Evolutionary conservation across 176 grass and related monocot species (phyloP), one percentile per base, ranked within the genome.

Genomic region (Tuctoria greenei): DNA sequence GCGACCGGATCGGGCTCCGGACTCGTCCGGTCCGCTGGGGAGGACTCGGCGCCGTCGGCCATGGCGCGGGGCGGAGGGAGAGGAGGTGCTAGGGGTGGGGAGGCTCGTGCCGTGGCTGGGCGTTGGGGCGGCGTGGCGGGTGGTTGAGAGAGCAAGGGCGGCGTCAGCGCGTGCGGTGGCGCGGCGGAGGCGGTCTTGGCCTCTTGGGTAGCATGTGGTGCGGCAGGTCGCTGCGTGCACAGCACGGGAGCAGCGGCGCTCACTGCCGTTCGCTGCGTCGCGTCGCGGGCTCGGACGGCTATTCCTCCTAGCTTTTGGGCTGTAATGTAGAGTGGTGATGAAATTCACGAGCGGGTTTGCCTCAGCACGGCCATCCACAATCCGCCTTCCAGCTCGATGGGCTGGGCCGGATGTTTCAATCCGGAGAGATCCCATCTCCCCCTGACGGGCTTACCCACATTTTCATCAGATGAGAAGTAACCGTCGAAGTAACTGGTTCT

Each of bases 31-130:
- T 38, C 60, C 43, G 41, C 43, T 25, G 24, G n/a, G 24, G 14
- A 11, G 80, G 41, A 7, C 38, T 71, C 1, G 74, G 75, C 64
- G 65, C 47, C 61, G 72, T 67, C 82, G 56, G 38, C 74, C 88
- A 91, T 91, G 74, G 67, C 41, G 66, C 1, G 26, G 43, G 27
- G 56, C 24, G 25, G 47, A n/a, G 44, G 36, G 20, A 26, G 23
- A 25, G 58, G 49, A 10, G 31, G 10, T 0, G 31, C 31, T 31
- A 3, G 31, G 74, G 16, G 8, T n/a, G 27, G 4, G 4, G 44
- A 52, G 38, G 34, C 18, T 9, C 1, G 61, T 56, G 80, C 20
- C 18, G 49, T 18, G 70, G 71, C 70, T 25, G 49, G 45, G 61
- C n/a, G 47, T 37, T 64, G 13, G 17, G 43, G 60, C 28, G 44